These are phyloP conservation scores for Austroboletus novae-zelandiae DNA, from an alignment of 1,284 basidiomycete genomes.

Conservation along the genomic window DNA sequence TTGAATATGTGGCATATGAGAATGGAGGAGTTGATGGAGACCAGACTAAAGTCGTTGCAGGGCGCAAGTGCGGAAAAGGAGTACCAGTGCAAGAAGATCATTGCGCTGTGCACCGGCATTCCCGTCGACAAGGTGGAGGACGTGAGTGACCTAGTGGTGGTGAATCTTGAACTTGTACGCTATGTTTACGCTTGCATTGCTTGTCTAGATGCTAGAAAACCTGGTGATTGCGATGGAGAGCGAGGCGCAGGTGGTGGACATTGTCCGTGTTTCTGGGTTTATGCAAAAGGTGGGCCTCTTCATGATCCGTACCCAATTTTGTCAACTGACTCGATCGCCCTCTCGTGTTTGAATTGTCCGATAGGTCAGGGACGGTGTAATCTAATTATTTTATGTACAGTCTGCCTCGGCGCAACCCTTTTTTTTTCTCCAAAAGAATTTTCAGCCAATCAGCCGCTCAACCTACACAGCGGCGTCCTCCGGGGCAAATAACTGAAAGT, in stretches of 20 bases:
- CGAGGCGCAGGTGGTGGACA: slow-evolving; percentile 81
- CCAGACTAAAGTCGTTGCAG: slow-evolving; percentile 67
- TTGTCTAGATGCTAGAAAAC: slow-evolving; percentile 78
- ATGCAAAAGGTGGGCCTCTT: slow-evolving; percentile 69
- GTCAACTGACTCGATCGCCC: slow-evolving; percentile 19
- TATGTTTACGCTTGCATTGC: slow-evolving; percentile 22
- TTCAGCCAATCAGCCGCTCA: slow-evolving; percentile 16
- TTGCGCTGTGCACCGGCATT: slow-evolving; percentile 86
- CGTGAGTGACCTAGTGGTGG: slow-evolving; percentile 49
- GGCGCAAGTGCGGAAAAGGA: slow-evolving; percentile 84
- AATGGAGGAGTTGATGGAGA: slow-evolving; percentile 71
- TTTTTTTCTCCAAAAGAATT: slow-evolving; percentile 10
- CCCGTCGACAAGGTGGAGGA: slow-evolving; percentile 87
- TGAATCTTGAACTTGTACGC: slow-evolving; percentile 12
- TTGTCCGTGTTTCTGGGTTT: slow-evolving; percentile 84
- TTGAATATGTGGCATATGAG: slow-evolving; percentile 81
- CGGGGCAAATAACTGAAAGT: slow-evolving; percentile 87
- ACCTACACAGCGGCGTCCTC: slow-evolving; percentile 47
- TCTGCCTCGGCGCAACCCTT: slow-evolving; percentile 2
- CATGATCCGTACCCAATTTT: slow-evolving; percentile 14
- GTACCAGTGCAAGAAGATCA: slow-evolving; percentile 87
- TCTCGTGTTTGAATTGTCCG: not conserved
- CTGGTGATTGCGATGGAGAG: slow-evolving; percentile 87
- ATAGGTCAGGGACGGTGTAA: slow-evolving; percentile 68
- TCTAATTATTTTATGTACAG: slow-evolving; percentile 39